Evolutionary conservation across 208 protist genomes (phyloP).

Genomic region (Trypanosoma rangeli): DNA sequence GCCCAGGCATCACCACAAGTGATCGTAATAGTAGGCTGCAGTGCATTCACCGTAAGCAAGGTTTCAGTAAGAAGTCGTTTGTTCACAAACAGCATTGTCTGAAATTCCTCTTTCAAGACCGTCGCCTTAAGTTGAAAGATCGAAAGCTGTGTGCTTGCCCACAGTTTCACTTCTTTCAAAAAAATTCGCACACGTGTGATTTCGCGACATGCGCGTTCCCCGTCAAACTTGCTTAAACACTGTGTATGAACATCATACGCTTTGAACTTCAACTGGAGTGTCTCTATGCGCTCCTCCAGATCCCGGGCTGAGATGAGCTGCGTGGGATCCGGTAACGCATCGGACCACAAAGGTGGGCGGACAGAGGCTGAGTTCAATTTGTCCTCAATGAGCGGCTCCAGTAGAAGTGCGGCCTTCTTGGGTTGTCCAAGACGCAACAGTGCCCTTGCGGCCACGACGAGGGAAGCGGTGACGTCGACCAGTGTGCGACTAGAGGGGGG

Average conservation of each 20-base stretch:
- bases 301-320: constrained; percentile 66
- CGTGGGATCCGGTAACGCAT: constrained; percentile 48
- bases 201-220: constrained; percentile 58
- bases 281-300: constrained; percentile 62
- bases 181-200: constrained; percentile 26
- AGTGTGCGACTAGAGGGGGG: constrained; percentile 39
- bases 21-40: constrained; percentile 56
- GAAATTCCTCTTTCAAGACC: background rate
- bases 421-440: constrained; percentile 76
- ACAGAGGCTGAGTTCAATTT: constrained; percentile 62
- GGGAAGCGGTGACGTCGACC: constrained; percentile 66
- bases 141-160: constrained; percentile 1
- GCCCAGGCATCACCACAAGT: constrained; percentile 67
- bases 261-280: constrained; percentile 66
- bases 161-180: constrained; percentile 18
- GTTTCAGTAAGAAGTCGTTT: background rate
- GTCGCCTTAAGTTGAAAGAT: background rate
- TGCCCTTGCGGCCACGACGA: constrained; percentile 70
- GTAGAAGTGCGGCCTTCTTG: constrained; percentile 76
- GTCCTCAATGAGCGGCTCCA: constrained; percentile 86
- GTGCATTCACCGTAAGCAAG: constrained; percentile 7
- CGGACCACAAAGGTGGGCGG: constrained; percentile 75
- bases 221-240: constrained; percentile 78
- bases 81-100: background rate
- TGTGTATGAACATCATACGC: constrained; percentile 80